Base-by-base conservation (phyloP, 2,329 filamentous ascomycete species). In the Cadophora sp. region DNA sequence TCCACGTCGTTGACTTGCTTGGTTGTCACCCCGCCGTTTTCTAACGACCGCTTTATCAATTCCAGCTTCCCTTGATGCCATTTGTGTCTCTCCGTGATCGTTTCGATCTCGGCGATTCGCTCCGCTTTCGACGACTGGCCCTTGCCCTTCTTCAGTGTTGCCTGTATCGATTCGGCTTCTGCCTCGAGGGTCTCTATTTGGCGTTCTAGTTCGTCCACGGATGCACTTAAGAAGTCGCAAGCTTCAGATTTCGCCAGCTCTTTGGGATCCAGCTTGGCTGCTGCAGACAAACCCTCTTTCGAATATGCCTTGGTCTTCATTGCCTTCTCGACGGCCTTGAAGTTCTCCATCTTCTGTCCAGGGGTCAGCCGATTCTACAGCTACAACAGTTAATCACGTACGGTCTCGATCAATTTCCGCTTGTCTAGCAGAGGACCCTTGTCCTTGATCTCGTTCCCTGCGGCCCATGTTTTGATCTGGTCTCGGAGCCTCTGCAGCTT, bases 301-400 rank as follows among this genome's bases (percentile, higher is more conserved):
- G 96, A 98, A 82, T 97, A 99, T 69, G 96, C 96, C 81, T 99
- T 99, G 66, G 96, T 99, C 85, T 99, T 99, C 96, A 99, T 98
- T 77, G 97, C 96, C 84, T 99, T 99, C 81, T 99, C 96, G 62
- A 99, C 96, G n/a, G 94, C 95, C 83, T 99, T 99, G 87, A 99
- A 99, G 76, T 93, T 94, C 82, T 99, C 96, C 96, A 99, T 99
- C 92, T 95, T 91, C 93, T 96, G 82, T 36, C 79, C 81, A 78
- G 59, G 24, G 18, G 68, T 77, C 72, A 77, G 75, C 71, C 59
- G 62, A 67, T 61, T 68, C 68, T 47, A 61, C 39, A 20, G 55
- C 36, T 43, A 67, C 59, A 45, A 65, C 43, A 36, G 66, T 22
- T 41, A 69, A 47, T 8, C 20, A 70, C 74, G n/a, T 75, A 98